phyloP scores from a whole-genome alignment of 1,139 yeast species.

The Blastobotrys buckinghamii region DNA sequence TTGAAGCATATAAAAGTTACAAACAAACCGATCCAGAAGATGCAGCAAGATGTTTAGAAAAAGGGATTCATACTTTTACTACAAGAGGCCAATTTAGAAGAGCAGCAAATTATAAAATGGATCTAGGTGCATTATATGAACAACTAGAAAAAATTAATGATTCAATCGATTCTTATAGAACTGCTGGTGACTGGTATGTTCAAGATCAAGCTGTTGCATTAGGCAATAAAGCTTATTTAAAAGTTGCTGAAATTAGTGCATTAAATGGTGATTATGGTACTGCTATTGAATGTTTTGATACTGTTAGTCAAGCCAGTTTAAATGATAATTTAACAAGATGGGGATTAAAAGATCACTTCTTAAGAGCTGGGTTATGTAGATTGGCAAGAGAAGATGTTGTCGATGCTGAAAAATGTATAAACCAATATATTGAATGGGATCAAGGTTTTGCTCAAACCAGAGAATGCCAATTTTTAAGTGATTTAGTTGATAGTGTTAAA shows the following conservation, averaged over 20 bases:
- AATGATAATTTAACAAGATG: conserved; percentile 77
- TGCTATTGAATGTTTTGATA: conserved; percentile 73
- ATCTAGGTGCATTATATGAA: conserved; percentile 83
- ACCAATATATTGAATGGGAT: conserved; percentile 64
- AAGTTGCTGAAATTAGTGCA: conserved; percentile 90
- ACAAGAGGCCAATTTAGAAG: conserved; percentile 91
- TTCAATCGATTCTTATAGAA: conserved; percentile 77
- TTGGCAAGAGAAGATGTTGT: conserved; percentile 76
- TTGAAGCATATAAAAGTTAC: conserved; percentile 88
- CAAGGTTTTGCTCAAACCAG: conserved; percentile 72
- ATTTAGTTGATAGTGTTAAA: conserved; percentile 63
- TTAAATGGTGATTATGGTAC: conserved; percentile 60
- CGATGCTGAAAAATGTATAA: conserved; percentile 72
- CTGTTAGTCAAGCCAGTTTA: conserved; percentile 67
- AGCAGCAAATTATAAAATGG: conserved; percentile 91
- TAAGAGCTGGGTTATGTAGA: conserved; percentile 76
- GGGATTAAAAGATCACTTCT: conserved; percentile 88
- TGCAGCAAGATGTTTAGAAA: conserved; percentile 70
- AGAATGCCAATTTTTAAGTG: conserved; percentile 60
- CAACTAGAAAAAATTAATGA: conserved; percentile 57
- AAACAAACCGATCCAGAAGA: conserved; percentile 65
- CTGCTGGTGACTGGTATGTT: conserved; percentile 93
- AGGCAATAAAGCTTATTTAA: conserved; percentile 79
- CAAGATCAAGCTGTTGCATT: conserved; percentile 93
- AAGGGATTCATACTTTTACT: conserved; percentile 79